phyloP scores from a whole-genome alignment of 257 asterid genomes.

The Lavandula angustifolia region DNA sequence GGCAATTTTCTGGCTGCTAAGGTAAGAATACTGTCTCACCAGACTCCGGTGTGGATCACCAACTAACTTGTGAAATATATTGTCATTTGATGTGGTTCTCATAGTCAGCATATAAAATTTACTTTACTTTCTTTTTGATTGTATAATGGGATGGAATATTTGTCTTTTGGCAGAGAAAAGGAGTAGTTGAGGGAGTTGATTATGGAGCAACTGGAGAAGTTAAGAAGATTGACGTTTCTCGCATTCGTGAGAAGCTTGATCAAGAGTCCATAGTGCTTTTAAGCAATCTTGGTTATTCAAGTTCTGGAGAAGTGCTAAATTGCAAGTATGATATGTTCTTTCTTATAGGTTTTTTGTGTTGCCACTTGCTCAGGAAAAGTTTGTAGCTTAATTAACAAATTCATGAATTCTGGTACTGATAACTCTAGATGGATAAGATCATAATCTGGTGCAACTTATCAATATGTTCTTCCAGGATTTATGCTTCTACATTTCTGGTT shows the following conservation, averaged over 20 bases:
- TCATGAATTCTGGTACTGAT: slow-evolving; percentile 16
- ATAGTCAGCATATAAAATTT: background rate
- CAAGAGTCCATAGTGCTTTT: slow-evolving; percentile 69
- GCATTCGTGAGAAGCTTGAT: slow-evolving; percentile 80
- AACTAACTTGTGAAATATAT: background rate
- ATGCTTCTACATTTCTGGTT: slow-evolving; percentile 2
- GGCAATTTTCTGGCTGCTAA: slow-evolving; percentile 87
- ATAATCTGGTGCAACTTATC: slow-evolving; percentile 14
- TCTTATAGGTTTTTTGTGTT: slow-evolving; percentile 56
- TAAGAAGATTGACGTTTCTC: slow-evolving; percentile 85
- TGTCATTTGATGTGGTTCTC: slow-evolving; percentile 4
- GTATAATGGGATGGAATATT: background rate
- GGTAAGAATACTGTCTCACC: slow-evolving; percentile 43
- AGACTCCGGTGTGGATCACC: background rate
- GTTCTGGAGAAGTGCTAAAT: slow-evolving; percentile 92
- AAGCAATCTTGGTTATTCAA: slow-evolving; percentile 89
- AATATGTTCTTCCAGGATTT: background rate
- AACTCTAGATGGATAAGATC: slow-evolving; percentile 10
- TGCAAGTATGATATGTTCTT: slow-evolving; percentile 84
- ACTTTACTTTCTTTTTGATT: background rate
- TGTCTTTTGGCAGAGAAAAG: slow-evolving; percentile 71
- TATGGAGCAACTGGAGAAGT: slow-evolving; percentile 91
- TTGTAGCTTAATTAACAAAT: slow-evolving; percentile 1
- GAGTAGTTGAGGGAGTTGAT: slow-evolving; percentile 85
- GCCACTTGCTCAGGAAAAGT: slow-evolving; percentile 34